phyloP scores from a whole-genome alignment of 768 basidiomycete species.

The Boletus insuetus region DNA sequence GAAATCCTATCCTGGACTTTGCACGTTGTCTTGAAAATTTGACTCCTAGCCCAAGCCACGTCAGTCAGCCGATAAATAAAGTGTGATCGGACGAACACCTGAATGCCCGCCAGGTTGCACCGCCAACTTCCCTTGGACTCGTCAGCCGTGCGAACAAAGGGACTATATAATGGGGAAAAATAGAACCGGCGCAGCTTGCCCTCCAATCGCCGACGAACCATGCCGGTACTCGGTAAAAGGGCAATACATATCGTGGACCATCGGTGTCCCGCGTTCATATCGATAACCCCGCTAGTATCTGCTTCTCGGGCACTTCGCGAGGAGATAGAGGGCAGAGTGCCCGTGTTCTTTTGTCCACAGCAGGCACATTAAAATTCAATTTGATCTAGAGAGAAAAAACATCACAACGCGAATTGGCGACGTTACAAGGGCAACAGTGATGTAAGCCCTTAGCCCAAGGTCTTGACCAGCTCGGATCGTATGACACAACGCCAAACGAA shows the following conservation, averaged over 20 bases:
- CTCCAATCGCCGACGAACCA: conserved; percentile 12
- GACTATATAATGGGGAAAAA: conserved; percentile 7
- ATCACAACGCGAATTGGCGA: not conserved
- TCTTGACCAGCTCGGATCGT: not conserved
- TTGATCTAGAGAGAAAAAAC: not conserved
- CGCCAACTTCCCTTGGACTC: not conserved
- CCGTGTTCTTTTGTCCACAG: not conserved
- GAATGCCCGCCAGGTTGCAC: not conserved
- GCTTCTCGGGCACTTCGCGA: conserved; percentile 35
- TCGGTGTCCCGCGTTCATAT: conserved; percentile 31
- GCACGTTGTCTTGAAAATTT: not conserved
- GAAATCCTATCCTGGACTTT: not conserved
- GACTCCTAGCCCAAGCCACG: not conserved
- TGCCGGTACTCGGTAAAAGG: not conserved
- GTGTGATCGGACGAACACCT: not conserved
- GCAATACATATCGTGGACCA: conserved; percentile 8
- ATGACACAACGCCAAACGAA: not conserved
- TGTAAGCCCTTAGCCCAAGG: conserved; percentile 7
- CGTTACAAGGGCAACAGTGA: conserved; percentile 2
- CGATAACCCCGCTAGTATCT: conserved; percentile 42
- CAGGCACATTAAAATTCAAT: conserved; percentile 18
- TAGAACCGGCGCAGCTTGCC: conserved; percentile 1
- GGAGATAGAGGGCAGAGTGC: conserved; percentile 15
- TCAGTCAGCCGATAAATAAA: not conserved
- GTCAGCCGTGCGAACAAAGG: conserved; percentile 1